These are phyloP conservation scores for Neurospora sp. DNA, from an alignment of 2,329 filamentous ascomycete species.

Conservation along the genomic window DNA sequence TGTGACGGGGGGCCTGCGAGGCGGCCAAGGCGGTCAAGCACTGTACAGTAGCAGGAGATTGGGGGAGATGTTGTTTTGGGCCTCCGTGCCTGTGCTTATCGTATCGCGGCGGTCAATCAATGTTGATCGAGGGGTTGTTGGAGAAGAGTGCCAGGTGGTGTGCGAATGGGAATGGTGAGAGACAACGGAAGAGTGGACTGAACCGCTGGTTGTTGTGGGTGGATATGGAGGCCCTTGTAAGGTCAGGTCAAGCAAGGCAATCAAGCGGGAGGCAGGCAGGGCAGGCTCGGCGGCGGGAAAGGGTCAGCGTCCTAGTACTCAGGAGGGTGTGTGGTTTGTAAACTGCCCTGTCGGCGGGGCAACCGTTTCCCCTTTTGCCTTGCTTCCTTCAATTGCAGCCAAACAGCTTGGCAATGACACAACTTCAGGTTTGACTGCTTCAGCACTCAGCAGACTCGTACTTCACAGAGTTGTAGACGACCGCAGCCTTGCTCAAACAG, in stretches of 20 bases:
- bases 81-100: not conserved
- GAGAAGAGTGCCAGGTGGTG: not conserved
- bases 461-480: not conserved
- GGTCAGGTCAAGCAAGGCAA: not conserved
- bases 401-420: not conserved
- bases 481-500: not conserved
- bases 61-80: not conserved
- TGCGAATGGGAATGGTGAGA: not conserved
- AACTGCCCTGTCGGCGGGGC: not conserved
- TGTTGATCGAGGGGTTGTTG: not conserved
- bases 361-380: not conserved
- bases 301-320: not conserved
- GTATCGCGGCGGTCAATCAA: not conserved
- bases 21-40: not conserved
- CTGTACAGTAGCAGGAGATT: not conserved
- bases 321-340: not conserved
- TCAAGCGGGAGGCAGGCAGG: not conserved
- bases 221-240: not conserved
- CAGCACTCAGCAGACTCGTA: not conserved
- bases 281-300: not conserved
- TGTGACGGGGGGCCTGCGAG: not conserved
- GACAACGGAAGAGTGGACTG: not conserved
- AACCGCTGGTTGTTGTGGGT: not conserved
- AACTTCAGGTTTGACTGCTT: not conserved
- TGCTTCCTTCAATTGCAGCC: not conserved